Evolutionary conservation across 2,329 filamentous ascomycete species (phyloP), one percentile per base, ranked within the genome.

Genomic region (Seiridium cupressi): DNA sequence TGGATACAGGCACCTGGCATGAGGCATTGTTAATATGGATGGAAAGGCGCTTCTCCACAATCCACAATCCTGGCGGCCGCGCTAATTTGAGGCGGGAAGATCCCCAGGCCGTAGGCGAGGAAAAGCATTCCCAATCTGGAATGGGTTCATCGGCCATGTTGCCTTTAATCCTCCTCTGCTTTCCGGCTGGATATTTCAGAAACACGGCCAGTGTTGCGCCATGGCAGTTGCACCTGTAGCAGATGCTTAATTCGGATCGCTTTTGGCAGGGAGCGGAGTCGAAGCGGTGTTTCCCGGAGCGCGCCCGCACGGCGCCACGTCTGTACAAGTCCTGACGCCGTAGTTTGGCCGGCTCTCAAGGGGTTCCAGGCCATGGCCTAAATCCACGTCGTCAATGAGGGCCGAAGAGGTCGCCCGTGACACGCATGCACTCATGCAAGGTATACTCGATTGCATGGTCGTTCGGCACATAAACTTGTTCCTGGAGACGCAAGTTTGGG

Each of bases 21-120:
- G 13, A 42, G 2, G 7, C 7, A 42, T 42, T 42, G 38, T 42
- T 42, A 7, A 42, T 26, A 26, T 26, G 38, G 7, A 42, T 42
- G 38, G 7, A 13, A 42, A 13, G 7, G 7, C 7, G 13, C 44
- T 53, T 53, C 57, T 59, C 57, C 57, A 54, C 57, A 53, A 44
- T 32, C 42, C 40, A 26, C 57, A 40, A 58, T 26, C 38, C 26
- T 51, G 42, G 47, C 40, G 34, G 8, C 44, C 38, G 42, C 57
- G 40, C 42, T 59, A 44, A 35, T 59, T 59, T 44, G 57, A 36
- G 34, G 57, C 57, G 57, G 47, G 57, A 59, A 34, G 57, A 59
- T 59, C 47, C 46, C 48, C 57, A 54, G 36, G 49, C 18, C 38
- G 6, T 51, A 42, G 34, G 42, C 34, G 36, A 36, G 40, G 46